Evolutionary conservation across 1,284 basidiomycete species (phyloP).

Genomic region (Melampsora occidentalis): DNA sequence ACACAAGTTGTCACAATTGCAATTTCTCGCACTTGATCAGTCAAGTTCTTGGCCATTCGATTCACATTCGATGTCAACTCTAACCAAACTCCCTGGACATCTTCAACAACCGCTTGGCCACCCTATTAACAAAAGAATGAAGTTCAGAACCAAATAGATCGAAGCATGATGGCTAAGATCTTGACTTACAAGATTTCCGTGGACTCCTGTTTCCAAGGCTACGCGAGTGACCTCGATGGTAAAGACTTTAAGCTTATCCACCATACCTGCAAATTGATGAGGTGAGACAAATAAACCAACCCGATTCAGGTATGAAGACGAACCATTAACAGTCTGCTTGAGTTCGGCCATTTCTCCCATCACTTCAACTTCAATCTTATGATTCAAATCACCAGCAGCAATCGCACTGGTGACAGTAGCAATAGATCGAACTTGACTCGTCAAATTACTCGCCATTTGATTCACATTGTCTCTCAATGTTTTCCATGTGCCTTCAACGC

Average conservation of each 20-base stretch:
- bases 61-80: constrained; percentile 52
- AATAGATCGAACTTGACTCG: constrained; percentile 89
- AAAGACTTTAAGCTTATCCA: constrained; percentile 78
- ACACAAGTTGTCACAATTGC: constrained; percentile 89
- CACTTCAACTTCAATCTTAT: constrained; percentile 95
- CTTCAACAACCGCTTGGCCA: constrained; percentile 53
- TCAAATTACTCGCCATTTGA: constrained; percentile 78
- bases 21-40: constrained; percentile 87
- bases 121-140: constrained; percentile 45
- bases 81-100: constrained; percentile 54
- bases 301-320: constrained; percentile 57
- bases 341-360: constrained; percentile 93
- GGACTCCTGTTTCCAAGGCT: constrained; percentile 58
- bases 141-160: too few relatives aligned
- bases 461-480: constrained; percentile 55
- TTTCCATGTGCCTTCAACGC: constrained; percentile 54
- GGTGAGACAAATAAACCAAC: neutral
- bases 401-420: constrained; percentile 97
- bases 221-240: constrained; percentile 96
- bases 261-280: constrained; percentile 48
- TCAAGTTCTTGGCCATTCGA: constrained; percentile 64
- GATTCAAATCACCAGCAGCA: constrained; percentile 86
- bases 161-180: neutral
- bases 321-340: constrained; percentile 96
- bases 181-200: constrained; percentile 42